A percentile compares a stretch with the other conserved stretches of the same genome.
Evolutionary conservation across 768 basidiomycete species (phyloP).

Genomic region (Gloeophyllum trabeum): DNA sequence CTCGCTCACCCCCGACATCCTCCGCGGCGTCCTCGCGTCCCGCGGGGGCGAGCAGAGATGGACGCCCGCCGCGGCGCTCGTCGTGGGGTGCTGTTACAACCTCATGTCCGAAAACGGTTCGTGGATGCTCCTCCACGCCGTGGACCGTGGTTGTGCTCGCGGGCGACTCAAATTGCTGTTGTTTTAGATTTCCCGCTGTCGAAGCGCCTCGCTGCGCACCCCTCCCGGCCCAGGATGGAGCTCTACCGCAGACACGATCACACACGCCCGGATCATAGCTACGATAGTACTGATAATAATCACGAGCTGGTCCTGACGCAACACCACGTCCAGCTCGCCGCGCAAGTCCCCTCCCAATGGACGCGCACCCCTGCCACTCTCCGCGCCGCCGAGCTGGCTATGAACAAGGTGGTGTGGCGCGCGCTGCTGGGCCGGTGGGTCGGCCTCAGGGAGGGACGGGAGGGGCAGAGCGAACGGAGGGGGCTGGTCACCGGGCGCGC

Average conservation of each 20-base stretch:
- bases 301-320: conserved; percentile 24
- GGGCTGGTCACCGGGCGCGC: background rate
- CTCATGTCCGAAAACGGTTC: conserved; percentile 43
- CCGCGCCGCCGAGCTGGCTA: conserved; percentile 32
- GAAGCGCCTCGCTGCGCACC: conserved; percentile 9
- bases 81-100: conserved; percentile 78
- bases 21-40: conserved; percentile 33
- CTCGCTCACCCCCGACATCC: conserved; percentile 54
- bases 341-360: conserved; percentile 64
- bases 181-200: conserved; percentile 54
- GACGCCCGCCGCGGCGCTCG: conserved; percentile 40
- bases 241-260: no score
- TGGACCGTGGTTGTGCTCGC: conserved; percentile 5
- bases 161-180: no score
- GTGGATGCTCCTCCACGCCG: conserved; percentile 6
- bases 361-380: conserved; percentile 20
- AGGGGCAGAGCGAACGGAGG: background rate
- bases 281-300: no score
- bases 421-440: conserved; percentile 38
- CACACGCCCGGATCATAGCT: no score
- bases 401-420: conserved; percentile 64
- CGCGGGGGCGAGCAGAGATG: conserved; percentile 26
- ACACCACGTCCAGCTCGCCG: conserved; percentile 56
- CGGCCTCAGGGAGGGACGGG: conserved; percentile 1
- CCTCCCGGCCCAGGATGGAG: no score